Evolutionary conservation across 2,329 filamentous ascomycete genomes (phyloP).

Genomic region (Monilinia fructigena): DNA sequence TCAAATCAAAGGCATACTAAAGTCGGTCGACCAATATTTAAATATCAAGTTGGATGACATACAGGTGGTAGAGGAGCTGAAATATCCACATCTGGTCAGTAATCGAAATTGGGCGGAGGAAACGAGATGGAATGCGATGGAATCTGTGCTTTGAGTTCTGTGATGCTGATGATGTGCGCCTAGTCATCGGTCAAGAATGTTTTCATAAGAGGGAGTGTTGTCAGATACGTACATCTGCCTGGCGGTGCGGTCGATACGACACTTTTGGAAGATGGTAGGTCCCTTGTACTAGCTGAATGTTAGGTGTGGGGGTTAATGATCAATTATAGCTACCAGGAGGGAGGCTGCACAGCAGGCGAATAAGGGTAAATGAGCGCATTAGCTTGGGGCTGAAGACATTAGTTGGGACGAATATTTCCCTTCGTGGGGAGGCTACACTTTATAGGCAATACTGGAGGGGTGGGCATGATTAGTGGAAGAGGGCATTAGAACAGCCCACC

Average conservation of each 20-base stretch:
- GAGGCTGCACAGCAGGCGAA: constrained; percentile 51
- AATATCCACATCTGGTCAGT: constrained; percentile 85
- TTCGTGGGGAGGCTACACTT: background rate
- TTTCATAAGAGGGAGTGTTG: constrained; percentile 73
- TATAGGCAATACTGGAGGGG: background rate
- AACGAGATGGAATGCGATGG: constrained; percentile 2
- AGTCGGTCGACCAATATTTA: constrained; percentile 97
- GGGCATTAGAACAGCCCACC: background rate
- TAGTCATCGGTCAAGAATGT: constrained; percentile 73
- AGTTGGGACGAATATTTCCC: background rate
- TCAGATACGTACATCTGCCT: constrained; percentile 71
- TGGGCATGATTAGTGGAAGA: background rate
- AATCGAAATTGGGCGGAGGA: background rate
- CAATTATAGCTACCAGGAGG: constrained; percentile 36
- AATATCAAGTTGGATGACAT: constrained; percentile 99
- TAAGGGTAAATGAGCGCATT: constrained; percentile 46
- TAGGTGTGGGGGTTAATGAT: constrained; percentile 24
- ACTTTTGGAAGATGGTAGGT: constrained; percentile 66
- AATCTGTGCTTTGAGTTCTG: background rate
- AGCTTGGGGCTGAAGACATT: background rate
- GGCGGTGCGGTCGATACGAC: constrained; percentile 66
- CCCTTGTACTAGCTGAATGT: background rate
- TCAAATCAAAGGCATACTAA: constrained; percentile 89
- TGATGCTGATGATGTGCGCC: constrained; percentile 24
- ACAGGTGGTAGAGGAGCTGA: constrained; percentile 84